Evolutionary conservation across 805 yeast genomes (phyloP).

Genomic region (Tetrapisispora pingtungensis): DNA sequence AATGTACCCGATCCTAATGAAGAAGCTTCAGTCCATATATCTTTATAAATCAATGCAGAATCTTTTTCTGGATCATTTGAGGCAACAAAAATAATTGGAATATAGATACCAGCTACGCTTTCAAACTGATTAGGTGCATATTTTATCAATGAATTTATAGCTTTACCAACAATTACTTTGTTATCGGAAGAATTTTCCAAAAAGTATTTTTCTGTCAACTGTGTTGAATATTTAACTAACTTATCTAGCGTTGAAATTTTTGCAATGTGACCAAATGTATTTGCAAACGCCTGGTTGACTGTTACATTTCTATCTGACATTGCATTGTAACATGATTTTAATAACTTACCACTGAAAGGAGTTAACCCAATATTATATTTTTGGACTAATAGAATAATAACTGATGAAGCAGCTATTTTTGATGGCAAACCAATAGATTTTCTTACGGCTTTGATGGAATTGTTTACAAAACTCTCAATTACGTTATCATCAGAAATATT

Average conservation of each 20-base stretch:
- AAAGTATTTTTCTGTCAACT: constrained; percentile 48
- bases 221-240: constrained; percentile 43
- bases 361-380: constrained; percentile 39
- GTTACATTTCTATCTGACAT: constrained; percentile 63
- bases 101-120: constrained; percentile 47
- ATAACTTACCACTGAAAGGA: constrained; percentile 52
- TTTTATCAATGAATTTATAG: constrained; percentile 55
- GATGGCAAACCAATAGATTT: constrained; percentile 84
- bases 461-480: constrained; percentile 34
- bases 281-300: constrained; percentile 64
- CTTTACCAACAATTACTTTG: constrained; percentile 46
- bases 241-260: constrained; percentile 47
- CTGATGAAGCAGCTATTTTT: constrained; percentile 72
- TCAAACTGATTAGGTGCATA: constrained; percentile 62
- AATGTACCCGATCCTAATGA: constrained; percentile 66
- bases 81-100: constrained; percentile 76
- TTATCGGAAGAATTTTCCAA: constrained; percentile 34
- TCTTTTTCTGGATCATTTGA: constrained; percentile 48
- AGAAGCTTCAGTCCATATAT: constrained; percentile 70
- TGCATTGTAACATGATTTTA: constrained; percentile 49
- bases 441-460: constrained; percentile 47
- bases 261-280: constrained; percentile 69
- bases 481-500: constrained; percentile 44
- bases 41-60: constrained; percentile 41
- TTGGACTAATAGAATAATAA: constrained; percentile 53